These are phyloP conservation scores for Tulasnella sp. DNA, from an alignment of 768 basidiomycete species.

Conservation along the genomic window DNA sequence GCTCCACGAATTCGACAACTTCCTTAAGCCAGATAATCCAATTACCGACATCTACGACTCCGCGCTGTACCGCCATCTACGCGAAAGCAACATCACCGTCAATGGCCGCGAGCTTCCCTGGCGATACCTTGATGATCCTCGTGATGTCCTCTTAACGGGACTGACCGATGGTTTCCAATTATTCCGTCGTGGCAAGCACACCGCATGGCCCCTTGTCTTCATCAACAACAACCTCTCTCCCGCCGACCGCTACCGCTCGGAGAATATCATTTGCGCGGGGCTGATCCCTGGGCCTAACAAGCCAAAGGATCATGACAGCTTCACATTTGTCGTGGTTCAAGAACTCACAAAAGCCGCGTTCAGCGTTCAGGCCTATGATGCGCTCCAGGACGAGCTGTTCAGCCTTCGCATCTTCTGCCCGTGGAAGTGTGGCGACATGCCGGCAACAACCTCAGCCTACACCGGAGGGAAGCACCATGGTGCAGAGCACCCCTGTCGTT, in stretches of 20 bases:
- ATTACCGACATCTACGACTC: neutral
- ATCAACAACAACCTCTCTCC: constrained; percentile 36
- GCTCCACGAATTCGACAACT: neutral
- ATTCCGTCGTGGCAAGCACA: constrained; percentile 26
- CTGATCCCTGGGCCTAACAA: constrained; percentile 37
- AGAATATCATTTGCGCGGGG: constrained; percentile 30
- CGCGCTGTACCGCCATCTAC: neutral
- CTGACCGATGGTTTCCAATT: constrained; percentile 30
- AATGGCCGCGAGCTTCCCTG: neutral
- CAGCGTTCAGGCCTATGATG: constrained; percentile 28
- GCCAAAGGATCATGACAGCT: constrained; percentile 31
- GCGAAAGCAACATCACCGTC: neutral
- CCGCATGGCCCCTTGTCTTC: constrained; percentile 32
- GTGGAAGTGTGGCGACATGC: constrained; percentile 26
- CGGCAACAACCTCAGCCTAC: constrained; percentile 25
- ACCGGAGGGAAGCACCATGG: constrained; percentile 34
- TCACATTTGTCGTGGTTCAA: constrained; percentile 27
- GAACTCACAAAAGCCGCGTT: constrained; percentile 27
- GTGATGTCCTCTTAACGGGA: neutral
- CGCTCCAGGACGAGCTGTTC: constrained; percentile 20
- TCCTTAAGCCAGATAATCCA: neutral
- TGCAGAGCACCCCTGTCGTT: constrained; percentile 27
- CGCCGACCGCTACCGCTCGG: constrained; percentile 24
- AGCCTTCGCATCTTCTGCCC: constrained; percentile 24
- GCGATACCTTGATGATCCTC: neutral